Conservation (phyloP, 495 filamentous ascomycete species). For the Amorphotheca resinae region DNA sequence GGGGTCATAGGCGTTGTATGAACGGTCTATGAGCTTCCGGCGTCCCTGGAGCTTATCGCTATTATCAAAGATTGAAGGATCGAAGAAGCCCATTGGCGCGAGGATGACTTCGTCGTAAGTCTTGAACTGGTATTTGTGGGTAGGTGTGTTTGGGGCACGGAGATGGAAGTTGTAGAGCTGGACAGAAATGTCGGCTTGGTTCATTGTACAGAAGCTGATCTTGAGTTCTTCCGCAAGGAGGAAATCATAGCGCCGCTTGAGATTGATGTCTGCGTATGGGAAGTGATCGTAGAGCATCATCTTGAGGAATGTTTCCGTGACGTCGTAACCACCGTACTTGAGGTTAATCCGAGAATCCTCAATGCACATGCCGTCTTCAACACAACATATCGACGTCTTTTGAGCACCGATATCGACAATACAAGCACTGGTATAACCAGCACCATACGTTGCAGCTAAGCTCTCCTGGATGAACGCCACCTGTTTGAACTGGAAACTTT, state of each 20-base stretch:
- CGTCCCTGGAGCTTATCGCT: conserved; percentile 63
- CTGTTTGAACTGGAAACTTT: conserved; percentile 66
- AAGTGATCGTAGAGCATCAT: conserved; percentile 96
- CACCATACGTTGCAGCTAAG: conserved; percentile 88
- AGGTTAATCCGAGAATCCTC: conserved; percentile 86
- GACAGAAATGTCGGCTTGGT: conserved; percentile 69
- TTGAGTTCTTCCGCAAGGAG: conserved; percentile 91
- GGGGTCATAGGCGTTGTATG: conserved; percentile 78
- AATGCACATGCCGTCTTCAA: conserved; percentile 90
- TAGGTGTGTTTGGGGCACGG: conserved; percentile 75
- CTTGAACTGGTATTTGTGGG: conserved; percentile 84
- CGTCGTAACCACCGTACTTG: conserved; percentile 84
- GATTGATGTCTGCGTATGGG: conserved; percentile 85
- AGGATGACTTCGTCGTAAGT: conserved; percentile 88
- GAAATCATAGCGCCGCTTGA: conserved; percentile 83
- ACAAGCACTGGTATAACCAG: conserved; percentile 81
- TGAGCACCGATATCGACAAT: conserved; percentile 95
- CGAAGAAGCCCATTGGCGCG: conserved; percentile 81
- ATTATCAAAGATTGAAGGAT: conserved; percentile 76
- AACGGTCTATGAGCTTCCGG: conserved; percentile 66
- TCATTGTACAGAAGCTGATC: conserved; percentile 75
- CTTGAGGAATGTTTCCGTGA: conserved; percentile 87
- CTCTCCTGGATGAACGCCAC: conserved; percentile 94
- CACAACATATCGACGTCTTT: conserved; percentile 95
- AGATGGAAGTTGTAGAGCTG: conserved; percentile 79